phyloP scores from a whole-genome alignment of 345 rosid species.

The Syzygium aromaticum region DNA sequence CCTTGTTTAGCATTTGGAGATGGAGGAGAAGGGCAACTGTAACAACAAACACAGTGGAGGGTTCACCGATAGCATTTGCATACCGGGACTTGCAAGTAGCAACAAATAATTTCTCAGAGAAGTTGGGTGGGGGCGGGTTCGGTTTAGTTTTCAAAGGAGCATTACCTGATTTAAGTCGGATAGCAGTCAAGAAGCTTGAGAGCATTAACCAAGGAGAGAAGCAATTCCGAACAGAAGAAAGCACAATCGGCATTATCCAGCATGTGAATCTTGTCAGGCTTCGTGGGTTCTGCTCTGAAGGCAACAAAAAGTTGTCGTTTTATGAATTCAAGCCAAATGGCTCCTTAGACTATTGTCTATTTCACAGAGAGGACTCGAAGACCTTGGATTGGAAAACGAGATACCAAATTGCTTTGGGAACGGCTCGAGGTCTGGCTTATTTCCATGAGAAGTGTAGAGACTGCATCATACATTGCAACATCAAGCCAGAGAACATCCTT shows the following conservation, averaged over 20 bases:
- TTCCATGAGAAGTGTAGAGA: too few species aligned
- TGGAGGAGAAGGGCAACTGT: constrained; percentile 10
- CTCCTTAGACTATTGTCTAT: constrained; percentile 59
- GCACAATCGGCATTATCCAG: constrained; percentile 68
- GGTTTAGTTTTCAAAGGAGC: constrained; percentile 75
- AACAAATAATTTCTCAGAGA: constrained; percentile 65
- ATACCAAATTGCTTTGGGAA: too few species aligned
- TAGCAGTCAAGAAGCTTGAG: constrained; percentile 81
- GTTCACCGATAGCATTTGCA: constrained; percentile 54
- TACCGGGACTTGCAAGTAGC: constrained; percentile 58
- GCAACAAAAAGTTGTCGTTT: constrained; percentile 43
- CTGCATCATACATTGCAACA: too few species aligned
- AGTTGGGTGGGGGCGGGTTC: constrained; percentile 72
- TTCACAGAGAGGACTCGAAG: too few species aligned
- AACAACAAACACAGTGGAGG: constrained; percentile 29
- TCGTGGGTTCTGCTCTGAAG: constrained; percentile 79
- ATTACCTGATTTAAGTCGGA: constrained; percentile 43
- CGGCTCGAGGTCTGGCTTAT: too few species aligned
- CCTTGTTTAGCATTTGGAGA: constrained; percentile 12
- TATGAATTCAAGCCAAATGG: constrained; percentile 84
- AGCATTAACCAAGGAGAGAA: constrained; percentile 76
- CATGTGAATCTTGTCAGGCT: constrained; percentile 76
- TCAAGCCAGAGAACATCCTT: too few species aligned
- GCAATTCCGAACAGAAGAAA: constrained; percentile 43
- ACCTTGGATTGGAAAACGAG: too few species aligned